Conservation (phyloP, 768 basidiomycete genomes). For the Gymnopilus dilepis region DNA sequence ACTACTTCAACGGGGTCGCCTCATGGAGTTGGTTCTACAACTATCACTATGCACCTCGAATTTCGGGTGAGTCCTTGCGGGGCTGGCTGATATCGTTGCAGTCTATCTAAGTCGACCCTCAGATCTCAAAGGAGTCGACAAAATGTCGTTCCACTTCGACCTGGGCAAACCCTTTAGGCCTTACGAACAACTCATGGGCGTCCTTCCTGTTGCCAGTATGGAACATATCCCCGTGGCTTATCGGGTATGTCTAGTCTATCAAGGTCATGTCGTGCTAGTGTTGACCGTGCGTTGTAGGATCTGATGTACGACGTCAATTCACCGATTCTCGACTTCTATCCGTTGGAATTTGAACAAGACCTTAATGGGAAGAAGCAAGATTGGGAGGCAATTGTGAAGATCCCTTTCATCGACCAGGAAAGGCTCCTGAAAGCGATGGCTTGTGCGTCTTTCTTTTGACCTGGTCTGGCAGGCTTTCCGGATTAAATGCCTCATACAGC, state of each 20-base stretch:
- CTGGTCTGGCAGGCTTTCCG: not conserved
- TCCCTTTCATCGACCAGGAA: conserved; percentile 92
- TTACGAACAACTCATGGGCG: conserved; percentile 98
- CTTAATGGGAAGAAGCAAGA: conserved; percentile 98
- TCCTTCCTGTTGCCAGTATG: conserved; percentile 88
- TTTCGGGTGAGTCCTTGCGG: conserved; percentile 69
- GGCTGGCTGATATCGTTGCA: too few relatives aligned
- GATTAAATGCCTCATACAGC: conserved; percentile 47
- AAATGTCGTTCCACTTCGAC: conserved; percentile 86
- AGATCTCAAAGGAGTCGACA: conserved; percentile 71
- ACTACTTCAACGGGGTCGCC: conserved; percentile 96
- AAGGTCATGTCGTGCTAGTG: not conserved
- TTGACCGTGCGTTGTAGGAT: conserved; percentile 58
- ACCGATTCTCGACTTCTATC: conserved; percentile 94
- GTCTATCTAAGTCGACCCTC: not conserved
- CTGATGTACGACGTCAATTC: conserved; percentile 87
- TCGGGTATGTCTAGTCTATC: conserved; percentile 52
- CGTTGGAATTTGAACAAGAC: conserved; percentile 88
- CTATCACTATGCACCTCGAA: conserved; percentile 97
- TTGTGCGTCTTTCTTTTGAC: conserved; percentile 46
- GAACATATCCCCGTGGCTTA: conserved; percentile 89
- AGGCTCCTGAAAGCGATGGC: conserved; percentile 85
- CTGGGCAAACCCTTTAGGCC: conserved; percentile 91
- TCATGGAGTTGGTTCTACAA: conserved; percentile 99
- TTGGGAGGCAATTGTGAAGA: conserved; percentile 99